These are phyloP conservation scores for Gossypium ekmanianum DNA, from an alignment of 345 rosid genomes.

Conservation along the genomic window DNA sequence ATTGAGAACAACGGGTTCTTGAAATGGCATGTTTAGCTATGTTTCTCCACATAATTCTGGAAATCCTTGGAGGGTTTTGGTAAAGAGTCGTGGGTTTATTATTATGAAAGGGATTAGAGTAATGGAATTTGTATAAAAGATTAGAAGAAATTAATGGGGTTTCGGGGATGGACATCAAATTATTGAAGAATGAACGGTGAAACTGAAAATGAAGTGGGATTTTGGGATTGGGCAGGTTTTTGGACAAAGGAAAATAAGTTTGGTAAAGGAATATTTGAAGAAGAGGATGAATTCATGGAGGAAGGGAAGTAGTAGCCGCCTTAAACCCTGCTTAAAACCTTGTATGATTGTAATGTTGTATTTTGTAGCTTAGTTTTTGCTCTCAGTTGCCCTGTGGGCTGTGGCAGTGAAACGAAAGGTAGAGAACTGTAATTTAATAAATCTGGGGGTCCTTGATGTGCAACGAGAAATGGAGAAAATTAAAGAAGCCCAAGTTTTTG, in stretches of 20 bases:
- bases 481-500: not conserved
- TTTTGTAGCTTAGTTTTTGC: not conserved
- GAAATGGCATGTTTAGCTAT: slow-evolving; percentile 48
- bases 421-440: not conserved
- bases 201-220: not conserved
- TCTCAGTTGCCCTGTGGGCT: not conserved
- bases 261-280: not conserved
- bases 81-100: slow-evolving; percentile 18
- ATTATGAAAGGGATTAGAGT: slow-evolving; percentile 27
- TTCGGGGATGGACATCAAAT: slow-evolving; percentile 60
- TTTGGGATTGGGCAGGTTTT: not conserved
- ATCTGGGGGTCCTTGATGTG: not conserved
- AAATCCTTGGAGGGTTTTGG: slow-evolving; percentile 21
- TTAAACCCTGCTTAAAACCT: slow-evolving; percentile 59
- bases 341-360: not conserved
- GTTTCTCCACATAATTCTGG: slow-evolving; percentile 77
- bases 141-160: slow-evolving; percentile 34
- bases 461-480: not conserved
- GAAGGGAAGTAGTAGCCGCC: slow-evolving; percentile 25
- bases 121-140: slow-evolving; percentile 28
- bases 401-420: not conserved
- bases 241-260: not conserved
- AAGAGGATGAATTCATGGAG: not conserved
- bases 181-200: not conserved
- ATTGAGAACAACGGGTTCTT: slow-evolving; percentile 21